Conservation (phyloP, 345 rosid species). For the Populus alba region DNA sequence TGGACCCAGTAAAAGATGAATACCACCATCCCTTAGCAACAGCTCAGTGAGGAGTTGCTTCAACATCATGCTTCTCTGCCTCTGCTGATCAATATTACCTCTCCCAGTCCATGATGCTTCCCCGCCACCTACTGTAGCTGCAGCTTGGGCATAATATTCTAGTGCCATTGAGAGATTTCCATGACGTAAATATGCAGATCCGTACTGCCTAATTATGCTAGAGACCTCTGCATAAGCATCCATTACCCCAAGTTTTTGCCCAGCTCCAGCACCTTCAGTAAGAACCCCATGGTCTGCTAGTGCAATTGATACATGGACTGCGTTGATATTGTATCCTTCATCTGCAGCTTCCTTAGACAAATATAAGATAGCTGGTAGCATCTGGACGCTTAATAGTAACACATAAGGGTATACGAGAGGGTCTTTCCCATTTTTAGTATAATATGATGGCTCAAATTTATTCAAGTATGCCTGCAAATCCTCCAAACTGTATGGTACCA, state of each 20-base stretch:
- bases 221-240: constrained; percentile 89
- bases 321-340: constrained; percentile 79
- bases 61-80: constrained; percentile 84
- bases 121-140: constrained; percentile 93
- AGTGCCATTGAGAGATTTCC: constrained; percentile 75
- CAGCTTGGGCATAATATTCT: constrained; percentile 97
- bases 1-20: constrained; percentile 73
- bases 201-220: constrained; percentile 89
- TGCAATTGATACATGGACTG: constrained; percentile 74
- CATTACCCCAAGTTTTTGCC: constrained; percentile 72
- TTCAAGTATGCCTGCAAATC: constrained; percentile 94
- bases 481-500: constrained; percentile 69
- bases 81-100: constrained; percentile 73
- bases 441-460: constrained; percentile 90
- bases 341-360: constrained; percentile 82
- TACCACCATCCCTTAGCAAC: constrained; percentile 82
- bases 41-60: constrained; percentile 89
- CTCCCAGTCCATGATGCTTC: constrained; percentile 82
- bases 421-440: constrained; percentile 95
- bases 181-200: constrained; percentile 69
- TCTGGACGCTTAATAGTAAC: constrained; percentile 82
- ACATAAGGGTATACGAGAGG: constrained; percentile 92
- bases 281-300: constrained; percentile 81
- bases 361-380: constrained; percentile 74
- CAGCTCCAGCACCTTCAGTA: constrained; percentile 61